Base-by-base conservation (phyloP, 1,139 yeast species). In the Arxiozyma bovina region DNA sequence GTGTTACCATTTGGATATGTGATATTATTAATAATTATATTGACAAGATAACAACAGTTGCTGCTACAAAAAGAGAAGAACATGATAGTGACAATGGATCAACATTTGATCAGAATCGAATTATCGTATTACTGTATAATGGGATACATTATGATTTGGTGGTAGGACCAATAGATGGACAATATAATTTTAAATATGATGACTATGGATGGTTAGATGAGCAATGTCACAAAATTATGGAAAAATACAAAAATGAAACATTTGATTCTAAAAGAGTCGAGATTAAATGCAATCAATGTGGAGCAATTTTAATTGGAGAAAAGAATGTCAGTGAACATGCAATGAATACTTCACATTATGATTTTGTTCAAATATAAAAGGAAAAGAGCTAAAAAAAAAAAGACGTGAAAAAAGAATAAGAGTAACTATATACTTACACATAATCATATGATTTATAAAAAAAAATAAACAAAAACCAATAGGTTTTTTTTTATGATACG, bases 141-240 rank as follows among this genome's bases (percentile, higher is more conserved):
- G 95, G 96, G 0, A 79, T 87, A 51, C 96, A 87, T 69, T 87
- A 86, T 65, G 95, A 87, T 66, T 74, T 86, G 0, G 70, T 85
- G 12, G 81, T 77, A 12, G 22, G 50, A 17, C 27, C 46, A 17
- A 4, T 27, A 25, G 23, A 42, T 41, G 45, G 45, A 23, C 44
- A 41, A 20, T 41, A 41, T 27, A 41, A 25, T 40, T 48, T 48
- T 27, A 27, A 25, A 20, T 23, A 9, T 21, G 34, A 23, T 25
- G 45, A 48, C 23, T 20, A 66, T 8, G 75, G 77, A 1, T 69
- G 81, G 1, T 57, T 68, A 23, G 67, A 70, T 48, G 11, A 27
- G 15, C 41, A 48, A 11, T 22, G 50, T 43, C 21, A 48, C 20
- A 27, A 40, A 40, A 68, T 87, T 44, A 64, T 71, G 51, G 68